phyloP scores from a whole-genome alignment of 2,329 filamentous ascomycete genomes.

The Dactylellina leptospora region DNA sequence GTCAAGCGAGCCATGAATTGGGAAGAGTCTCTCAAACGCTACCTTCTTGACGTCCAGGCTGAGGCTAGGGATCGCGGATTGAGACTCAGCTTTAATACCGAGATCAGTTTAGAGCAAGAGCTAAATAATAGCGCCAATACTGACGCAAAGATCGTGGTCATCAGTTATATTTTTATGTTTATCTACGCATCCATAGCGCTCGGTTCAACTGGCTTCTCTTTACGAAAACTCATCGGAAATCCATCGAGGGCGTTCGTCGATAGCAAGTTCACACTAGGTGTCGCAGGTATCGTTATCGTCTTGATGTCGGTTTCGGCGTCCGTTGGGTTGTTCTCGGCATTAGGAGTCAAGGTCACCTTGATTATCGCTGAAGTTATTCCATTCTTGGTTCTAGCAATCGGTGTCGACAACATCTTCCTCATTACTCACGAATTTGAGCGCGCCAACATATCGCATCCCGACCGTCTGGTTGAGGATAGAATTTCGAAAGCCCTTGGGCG shows the following conservation, averaged over 20 bases:
- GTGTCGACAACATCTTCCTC: slow-evolving; percentile 98
- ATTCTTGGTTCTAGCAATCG: slow-evolving; percentile 93
- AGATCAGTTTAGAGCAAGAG: slow-evolving; percentile 93
- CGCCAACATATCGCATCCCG: slow-evolving; percentile 89
- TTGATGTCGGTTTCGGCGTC: slow-evolving; percentile 97
- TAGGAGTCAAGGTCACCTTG: slow-evolving; percentile 89
- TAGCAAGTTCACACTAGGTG: slow-evolving; percentile 95
- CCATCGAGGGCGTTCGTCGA: slow-evolving; percentile 87
- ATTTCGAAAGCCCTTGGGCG: slow-evolving; percentile 88
- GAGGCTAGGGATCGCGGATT: slow-evolving; percentile 82
- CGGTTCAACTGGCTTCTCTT: slow-evolving; percentile 82
- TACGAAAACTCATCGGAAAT: slow-evolving; percentile 80
- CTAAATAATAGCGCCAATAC: slow-evolving; percentile 98
- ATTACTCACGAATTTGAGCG: slow-evolving; percentile 98
- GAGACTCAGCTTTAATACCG: slow-evolving; percentile 90
- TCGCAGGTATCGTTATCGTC: slow-evolving; percentile 92
- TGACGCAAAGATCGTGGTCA: slow-evolving; percentile 92
- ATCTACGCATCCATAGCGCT: slow-evolving; percentile 92
- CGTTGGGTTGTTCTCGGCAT: slow-evolving; percentile 91
- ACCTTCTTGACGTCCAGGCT: slow-evolving; percentile 78
- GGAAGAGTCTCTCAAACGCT: slow-evolving; percentile 79
- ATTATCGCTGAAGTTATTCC: slow-evolving; percentile 99
- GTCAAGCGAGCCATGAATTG: slow-evolving; percentile 84
- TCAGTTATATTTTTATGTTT: slow-evolving; percentile 99
- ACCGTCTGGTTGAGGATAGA: slow-evolving; percentile 84